Evolutionary conservation across 2,329 filamentous ascomycete genomes (phyloP).

Genomic region (Trichophyton schoenleinii): DNA sequence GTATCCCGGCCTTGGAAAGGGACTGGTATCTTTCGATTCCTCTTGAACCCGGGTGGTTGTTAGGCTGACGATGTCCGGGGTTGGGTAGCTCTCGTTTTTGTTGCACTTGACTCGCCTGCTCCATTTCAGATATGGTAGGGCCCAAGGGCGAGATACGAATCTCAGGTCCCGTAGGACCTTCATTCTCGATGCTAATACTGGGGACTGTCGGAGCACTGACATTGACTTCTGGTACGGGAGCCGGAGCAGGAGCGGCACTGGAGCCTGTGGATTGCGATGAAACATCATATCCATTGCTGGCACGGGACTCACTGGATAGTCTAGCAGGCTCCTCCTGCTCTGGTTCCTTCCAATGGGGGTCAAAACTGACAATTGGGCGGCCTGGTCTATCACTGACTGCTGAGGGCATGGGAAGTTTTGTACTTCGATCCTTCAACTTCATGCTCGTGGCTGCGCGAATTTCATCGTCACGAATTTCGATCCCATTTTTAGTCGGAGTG

Average conservation of each 20-base stretch:
- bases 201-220: slow-evolving; percentile 29
- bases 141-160: slow-evolving; percentile 21
- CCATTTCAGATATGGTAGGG: slow-evolving; percentile 28
- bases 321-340: slow-evolving; percentile 27
- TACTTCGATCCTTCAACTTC: slow-evolving; percentile 71
- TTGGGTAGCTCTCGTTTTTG: slow-evolving; percentile 15
- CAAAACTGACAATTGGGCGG: slow-evolving; percentile 94
- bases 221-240: slow-evolving; percentile 38
- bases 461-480: slow-evolving; percentile 75
- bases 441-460: slow-evolving; percentile 86
- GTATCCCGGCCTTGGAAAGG: slow-evolving; percentile 23
- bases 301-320: slow-evolving; percentile 5
- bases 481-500: slow-evolving; percentile 57
- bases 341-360: slow-evolving; percentile 62
- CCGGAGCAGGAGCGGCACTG: slow-evolving; percentile 8
- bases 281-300: neutral
- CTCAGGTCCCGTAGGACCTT: slow-evolving; percentile 16
- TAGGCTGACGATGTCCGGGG: slow-evolving; percentile 7
- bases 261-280: slow-evolving; percentile 7
- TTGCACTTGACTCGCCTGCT: slow-evolving; percentile 6
- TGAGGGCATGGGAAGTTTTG: slow-evolving; percentile 75
- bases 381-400: slow-evolving; percentile 83
- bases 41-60: neutral
- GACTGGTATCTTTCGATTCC: neutral
- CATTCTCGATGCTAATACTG: slow-evolving; percentile 22